Percentiles rank a stretch among this genome's conserved stretches.
Conservation (phyloP, 2,329 filamentous ascomycete species). For the Cladosporium sp. region DNA sequence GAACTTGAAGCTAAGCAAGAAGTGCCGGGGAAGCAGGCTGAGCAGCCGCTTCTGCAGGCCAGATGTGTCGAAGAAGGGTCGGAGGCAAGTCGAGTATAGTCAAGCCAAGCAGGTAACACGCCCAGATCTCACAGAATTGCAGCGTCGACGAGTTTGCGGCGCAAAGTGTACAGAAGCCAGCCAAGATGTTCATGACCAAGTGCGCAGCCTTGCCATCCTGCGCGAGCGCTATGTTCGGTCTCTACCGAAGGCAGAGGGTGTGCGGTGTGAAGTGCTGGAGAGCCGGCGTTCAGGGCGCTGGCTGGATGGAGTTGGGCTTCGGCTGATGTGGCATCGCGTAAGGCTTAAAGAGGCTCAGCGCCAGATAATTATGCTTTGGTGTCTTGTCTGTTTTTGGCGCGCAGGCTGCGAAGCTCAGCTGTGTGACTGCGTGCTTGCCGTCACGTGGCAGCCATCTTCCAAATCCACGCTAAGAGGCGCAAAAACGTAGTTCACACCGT, state of each 20-base stretch:
- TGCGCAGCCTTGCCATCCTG: too few species aligned
- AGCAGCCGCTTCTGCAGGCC: background rate
- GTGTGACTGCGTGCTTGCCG: background rate
- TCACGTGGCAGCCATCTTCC: background rate
- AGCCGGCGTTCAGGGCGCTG: background rate
- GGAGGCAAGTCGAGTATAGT: too few species aligned
- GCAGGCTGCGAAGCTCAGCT: background rate
- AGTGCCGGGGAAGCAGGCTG: background rate
- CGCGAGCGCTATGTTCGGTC: background rate
- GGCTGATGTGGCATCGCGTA: background rate
- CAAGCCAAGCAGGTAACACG: too few species aligned
- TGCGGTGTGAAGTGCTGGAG: background rate
- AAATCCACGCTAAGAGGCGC: background rate
- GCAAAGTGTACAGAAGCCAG: too few species aligned
- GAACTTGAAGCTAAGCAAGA: background rate
- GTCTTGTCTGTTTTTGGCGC: background rate
- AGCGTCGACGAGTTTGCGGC: too few species aligned
- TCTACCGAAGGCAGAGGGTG: background rate
- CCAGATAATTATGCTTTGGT: background rate
- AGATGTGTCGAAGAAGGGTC: background rate
- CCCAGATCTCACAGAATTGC: too few species aligned
- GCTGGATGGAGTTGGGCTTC: background rate
- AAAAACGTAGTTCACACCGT: too few species aligned
- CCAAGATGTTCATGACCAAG: too few species aligned
- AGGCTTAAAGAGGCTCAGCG: background rate